Percentiles rank a stretch among this genome's conserved stretches.
phyloP scores from a whole-genome alignment of 1,139 yeast species.

The Kazachstania sp. region DNA sequence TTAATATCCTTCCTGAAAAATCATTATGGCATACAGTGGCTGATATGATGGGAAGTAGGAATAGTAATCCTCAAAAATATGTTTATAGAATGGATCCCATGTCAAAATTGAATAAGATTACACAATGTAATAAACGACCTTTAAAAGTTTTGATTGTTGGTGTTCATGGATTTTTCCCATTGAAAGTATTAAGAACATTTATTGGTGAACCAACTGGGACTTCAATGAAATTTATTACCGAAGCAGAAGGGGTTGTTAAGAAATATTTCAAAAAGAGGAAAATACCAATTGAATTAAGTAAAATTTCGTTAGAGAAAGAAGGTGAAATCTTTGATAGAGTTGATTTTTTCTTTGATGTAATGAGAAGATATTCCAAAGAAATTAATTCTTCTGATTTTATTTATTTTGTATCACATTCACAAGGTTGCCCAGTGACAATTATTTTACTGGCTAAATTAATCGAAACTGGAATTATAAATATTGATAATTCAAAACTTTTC shows the following conservation, averaged over 20 bases:
- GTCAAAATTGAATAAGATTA: constrained; percentile 14
- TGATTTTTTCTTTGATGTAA: constrained; percentile 62
- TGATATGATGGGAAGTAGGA: constrained; percentile 12
- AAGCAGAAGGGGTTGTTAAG: constrained; percentile 70
- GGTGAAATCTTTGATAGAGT: constrained; percentile 85
- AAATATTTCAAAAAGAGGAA: constrained; percentile 57
- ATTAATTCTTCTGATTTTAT: constrained; percentile 73
- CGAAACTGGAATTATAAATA: constrained; percentile 52
- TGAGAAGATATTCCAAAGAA: constrained; percentile 63
- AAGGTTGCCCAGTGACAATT: constrained; percentile 88
- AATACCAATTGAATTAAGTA: constrained; percentile 59
- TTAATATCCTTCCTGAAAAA: constrained; percentile 24
- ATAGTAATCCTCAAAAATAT: constrained; percentile 14
- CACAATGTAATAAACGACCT: constrained; percentile 18
- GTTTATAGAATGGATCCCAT: constrained; percentile 19
- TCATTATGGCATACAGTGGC: constrained; percentile 21
- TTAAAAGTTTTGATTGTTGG: constrained; percentile 57
- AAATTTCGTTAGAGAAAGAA: constrained; percentile 87
- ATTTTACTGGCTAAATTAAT: constrained; percentile 66
- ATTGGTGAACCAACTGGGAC: constrained; percentile 94
- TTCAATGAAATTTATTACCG: constrained; percentile 74
- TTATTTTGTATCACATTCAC: constrained; percentile 88
- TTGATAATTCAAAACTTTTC: constrained; percentile 18
- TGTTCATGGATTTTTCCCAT: constrained; percentile 93
- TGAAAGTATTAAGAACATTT: constrained; percentile 70